Evolutionary conservation across 2,329 filamentous ascomycete genomes (phyloP), one percentile per base, ranked within the genome.

Genomic region (Metarhizium humberi): DNA sequence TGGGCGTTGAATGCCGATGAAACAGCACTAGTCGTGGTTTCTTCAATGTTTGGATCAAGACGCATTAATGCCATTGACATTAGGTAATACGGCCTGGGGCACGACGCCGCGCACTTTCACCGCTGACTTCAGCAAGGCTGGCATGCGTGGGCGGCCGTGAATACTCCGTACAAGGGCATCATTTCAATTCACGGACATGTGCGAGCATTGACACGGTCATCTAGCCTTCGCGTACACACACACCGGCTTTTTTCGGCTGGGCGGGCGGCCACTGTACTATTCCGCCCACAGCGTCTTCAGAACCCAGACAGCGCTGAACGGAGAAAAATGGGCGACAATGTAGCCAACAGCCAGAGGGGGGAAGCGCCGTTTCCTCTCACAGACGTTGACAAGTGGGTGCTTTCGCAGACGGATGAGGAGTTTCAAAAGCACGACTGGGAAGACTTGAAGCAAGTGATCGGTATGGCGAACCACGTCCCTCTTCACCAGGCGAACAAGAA

Each of bases 381-480:
- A 0, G 80, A 80, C 2, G 69, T 75, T 45, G 82, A 85, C 66
- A 78, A 70, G 66, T 79, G 75, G 76, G 73, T 84, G 40, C 69
- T 85, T 16, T 80, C 80, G 34, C 75, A 79, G 60, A 82, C 81
- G 1, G 90, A 96, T 65, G 79, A 85, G 20, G 78, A 87, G 51
- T 95, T 88, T 68, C 73, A 77, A 58, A 78, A 78, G 48, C 84
- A 92, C 69, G 78, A 81, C 50, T 96, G 92, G 92, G 77, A 83
- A 13, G 78, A 87, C 55, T 78, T 94, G 58, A 82, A 79, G 66
- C 73, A 80, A 10, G 80, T 94, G 55, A 84, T 91, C 60, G 72
- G 82, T 85, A 68, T 63, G 77, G 60, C 46, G 8, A 25, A 45
- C 10, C 32, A 6, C 3, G 34, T 16, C 16, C 10, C 25, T 47